These are phyloP conservation scores for Ustulina deusta DNA, from an alignment of 2,329 filamentous ascomycete species.

Conservation along the genomic window DNA sequence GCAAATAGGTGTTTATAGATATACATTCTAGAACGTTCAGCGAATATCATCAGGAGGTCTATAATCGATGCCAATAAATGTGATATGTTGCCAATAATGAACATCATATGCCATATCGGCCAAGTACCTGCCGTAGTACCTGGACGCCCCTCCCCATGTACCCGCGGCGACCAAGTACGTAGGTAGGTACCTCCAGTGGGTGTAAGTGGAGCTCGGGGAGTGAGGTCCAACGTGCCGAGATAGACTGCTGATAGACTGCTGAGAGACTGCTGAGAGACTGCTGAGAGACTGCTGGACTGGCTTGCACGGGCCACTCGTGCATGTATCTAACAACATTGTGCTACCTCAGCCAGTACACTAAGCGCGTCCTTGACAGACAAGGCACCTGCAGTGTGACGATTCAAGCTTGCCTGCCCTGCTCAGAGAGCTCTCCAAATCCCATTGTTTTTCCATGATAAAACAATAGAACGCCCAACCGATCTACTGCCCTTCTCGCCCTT, in stretches of 20 bases:
- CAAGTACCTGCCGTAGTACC: not conserved
- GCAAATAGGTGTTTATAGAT: slow-evolving; percentile 4
- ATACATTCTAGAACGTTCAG: slow-evolving; percentile 11
- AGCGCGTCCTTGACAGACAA: slow-evolving; percentile 18
- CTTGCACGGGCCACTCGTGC: not conserved
- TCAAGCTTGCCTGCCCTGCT: slow-evolving; percentile 26
- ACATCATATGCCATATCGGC: not conserved
- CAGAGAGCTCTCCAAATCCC: slow-evolving; percentile 28
- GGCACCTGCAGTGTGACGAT: slow-evolving; percentile 41
- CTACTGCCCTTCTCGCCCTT: slow-evolving; percentile 2
- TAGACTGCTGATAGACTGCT: not conserved
- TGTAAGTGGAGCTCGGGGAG: not conserved
- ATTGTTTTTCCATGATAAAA: slow-evolving; percentile 31
- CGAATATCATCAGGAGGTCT: slow-evolving; percentile 9
- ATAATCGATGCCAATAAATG: not conserved
- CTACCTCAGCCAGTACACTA: slow-evolving; percentile 2
- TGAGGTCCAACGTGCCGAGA: not conserved
- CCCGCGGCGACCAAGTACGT: not conserved
- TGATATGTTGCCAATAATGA: slow-evolving; percentile 2
- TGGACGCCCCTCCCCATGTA: not conserved
- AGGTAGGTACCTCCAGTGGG: not conserved
- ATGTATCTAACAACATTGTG: not conserved
- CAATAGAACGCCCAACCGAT: slow-evolving; percentile 32
- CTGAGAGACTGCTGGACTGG: not conserved
- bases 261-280: too few relatives aligned